phyloP scores from a whole-genome alignment of 768 basidiomycete genomes.

The Rhodotorula graminis region DNA sequence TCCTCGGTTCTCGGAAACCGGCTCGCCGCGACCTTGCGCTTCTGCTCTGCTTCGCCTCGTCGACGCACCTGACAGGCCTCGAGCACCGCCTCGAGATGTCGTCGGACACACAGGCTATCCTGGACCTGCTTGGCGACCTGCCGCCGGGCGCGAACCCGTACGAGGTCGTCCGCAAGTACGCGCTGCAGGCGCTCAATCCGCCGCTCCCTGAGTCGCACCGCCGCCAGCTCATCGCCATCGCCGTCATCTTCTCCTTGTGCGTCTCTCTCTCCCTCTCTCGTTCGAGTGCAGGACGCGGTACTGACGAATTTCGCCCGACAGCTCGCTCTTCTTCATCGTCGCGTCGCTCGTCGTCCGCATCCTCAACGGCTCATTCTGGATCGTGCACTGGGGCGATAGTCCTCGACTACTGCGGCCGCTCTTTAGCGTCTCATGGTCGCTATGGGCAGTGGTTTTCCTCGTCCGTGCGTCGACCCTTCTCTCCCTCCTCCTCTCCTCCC shows the following conservation, averaged over 20 bases:
- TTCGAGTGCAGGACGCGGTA: no score
- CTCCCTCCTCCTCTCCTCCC: neutral
- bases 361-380: neutral
- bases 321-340: neutral
- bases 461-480: neutral
- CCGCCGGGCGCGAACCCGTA: neutral
- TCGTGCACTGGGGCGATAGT: neutral
- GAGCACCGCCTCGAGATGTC: neutral
- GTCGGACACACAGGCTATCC: neutral
- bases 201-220: neutral
- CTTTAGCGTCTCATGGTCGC: neutral
- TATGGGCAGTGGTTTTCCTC: neutral
- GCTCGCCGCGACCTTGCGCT: no score
- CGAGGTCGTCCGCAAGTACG: neutral
- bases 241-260: neutral
- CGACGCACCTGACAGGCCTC: no score
- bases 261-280: neutral
- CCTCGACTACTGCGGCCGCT: neutral
- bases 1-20: no score
- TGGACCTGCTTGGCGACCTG: no score
- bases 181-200: neutral
- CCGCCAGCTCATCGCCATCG: neutral
- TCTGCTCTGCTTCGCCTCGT: no score
- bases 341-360: neutral
- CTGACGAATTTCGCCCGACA: neutral